Conservation (phyloP, 257 asterid species). For the Eustoma russellianum region DNA sequence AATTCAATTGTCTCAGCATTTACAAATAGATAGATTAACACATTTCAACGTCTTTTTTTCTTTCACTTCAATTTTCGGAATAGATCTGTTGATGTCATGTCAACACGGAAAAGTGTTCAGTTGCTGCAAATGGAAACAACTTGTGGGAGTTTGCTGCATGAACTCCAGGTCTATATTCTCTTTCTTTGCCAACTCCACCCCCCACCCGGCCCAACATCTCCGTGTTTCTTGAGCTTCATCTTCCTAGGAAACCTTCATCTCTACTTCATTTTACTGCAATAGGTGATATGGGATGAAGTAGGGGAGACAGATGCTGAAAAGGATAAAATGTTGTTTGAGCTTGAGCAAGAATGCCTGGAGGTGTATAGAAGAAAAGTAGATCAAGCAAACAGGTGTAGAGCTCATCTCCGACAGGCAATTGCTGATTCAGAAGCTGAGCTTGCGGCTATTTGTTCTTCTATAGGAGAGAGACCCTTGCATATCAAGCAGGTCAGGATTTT, state of each 20-base stretch:
- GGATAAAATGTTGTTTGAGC: conserved; percentile 77
- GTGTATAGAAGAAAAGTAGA: conserved; percentile 94
- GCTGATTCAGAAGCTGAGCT: conserved; percentile 99
- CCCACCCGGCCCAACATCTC: neutral
- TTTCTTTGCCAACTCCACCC: neutral
- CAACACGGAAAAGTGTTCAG: conserved; percentile 28
- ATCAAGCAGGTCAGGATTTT: conserved; percentile 61
- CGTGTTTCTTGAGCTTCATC: neutral
- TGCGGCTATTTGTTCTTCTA: conserved; percentile 77
- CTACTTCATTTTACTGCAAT: neutral
- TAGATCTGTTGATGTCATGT: conserved; percentile 14
- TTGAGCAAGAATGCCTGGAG: conserved; percentile 86
- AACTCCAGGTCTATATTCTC: conserved; percentile 58
- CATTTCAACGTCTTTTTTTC: no score
- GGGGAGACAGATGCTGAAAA: conserved; percentile 82
- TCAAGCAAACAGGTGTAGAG: conserved; percentile 83
- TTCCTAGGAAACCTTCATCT: conserved; percentile 4
- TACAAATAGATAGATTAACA: no score
- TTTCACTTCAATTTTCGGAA: neutral
- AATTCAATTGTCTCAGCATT: no score
- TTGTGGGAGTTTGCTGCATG: conserved; percentile 69
- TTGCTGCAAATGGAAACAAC: conserved; percentile 61
- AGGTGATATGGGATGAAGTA: conserved; percentile 99
- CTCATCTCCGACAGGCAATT: conserved; percentile 92
- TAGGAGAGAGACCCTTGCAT: conserved; percentile 95